These are phyloP conservation scores for Scheffersomyces stipitis DNA, from an alignment of 805 yeast species.

Conservation along the genomic window DNA sequence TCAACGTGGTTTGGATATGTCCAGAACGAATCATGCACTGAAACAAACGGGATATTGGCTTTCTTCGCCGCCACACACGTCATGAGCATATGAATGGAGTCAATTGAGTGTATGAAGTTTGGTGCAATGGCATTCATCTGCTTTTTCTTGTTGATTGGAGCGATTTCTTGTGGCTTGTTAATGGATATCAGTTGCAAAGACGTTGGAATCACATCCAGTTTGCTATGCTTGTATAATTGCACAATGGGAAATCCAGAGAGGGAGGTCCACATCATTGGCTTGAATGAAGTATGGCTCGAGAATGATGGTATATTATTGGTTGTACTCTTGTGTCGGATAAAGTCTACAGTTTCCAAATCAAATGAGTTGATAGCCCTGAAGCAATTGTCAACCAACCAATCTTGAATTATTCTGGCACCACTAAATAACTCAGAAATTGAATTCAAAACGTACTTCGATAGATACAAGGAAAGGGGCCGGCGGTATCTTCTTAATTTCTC, in stretches of 20 bases:
- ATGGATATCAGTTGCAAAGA: slow-evolving; percentile 22
- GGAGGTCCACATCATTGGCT: slow-evolving; percentile 45
- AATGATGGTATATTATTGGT: slow-evolving; percentile 13
- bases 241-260: slow-evolving; percentile 41
- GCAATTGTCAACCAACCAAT: slow-evolving; percentile 35
- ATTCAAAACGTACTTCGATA: slow-evolving; percentile 20
- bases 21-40: slow-evolving; percentile 48
- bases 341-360: slow-evolving; percentile 14
- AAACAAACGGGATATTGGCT: slow-evolving; percentile 26
- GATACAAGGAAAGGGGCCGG: slow-evolving; percentile 9
- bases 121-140: slow-evolving; percentile 43
- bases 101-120: slow-evolving; percentile 43
- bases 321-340: slow-evolving; percentile 1
- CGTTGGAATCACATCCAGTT: slow-evolving; percentile 14
- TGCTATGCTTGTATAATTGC: slow-evolving; percentile 30
- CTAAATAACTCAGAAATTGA: slow-evolving; percentile 31
- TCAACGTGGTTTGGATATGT: slow-evolving; percentile 35
- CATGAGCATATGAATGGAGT: slow-evolving; percentile 39
- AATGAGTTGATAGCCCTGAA: slow-evolving; percentile 27
- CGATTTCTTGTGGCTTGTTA: slow-evolving; percentile 15
- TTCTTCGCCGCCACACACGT: slow-evolving; percentile 27
- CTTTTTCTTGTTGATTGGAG: slow-evolving; percentile 26
- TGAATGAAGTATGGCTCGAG: slow-evolving; percentile 16
- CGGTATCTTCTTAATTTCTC: background rate
- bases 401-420: slow-evolving; percentile 33